Base-by-base conservation (phyloP, 1,284 basidiomycete species). In the Volvariella surrecta region DNA sequence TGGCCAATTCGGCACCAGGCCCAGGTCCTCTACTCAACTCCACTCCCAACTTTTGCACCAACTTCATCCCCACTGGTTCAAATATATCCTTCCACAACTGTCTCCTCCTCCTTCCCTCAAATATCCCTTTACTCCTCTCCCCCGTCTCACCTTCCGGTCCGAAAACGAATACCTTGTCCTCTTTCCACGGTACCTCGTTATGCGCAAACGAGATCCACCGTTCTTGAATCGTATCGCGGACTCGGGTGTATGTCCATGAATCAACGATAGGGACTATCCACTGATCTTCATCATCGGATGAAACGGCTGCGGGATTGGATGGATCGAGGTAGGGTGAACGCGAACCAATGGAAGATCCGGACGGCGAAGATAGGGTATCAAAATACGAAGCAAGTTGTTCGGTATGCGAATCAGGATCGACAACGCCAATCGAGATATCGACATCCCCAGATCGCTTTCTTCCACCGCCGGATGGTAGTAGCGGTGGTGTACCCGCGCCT, bases 121-220 rank as follows among this genome's bases (percentile, higher is more conserved):
- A 79, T 37, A 82, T 79, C 42, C 62, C 60, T 50, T 53, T 58
- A 32, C 70, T 73, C 22, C 79, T 67, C 56, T 80, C 78, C 32
- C 80, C 80, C 1, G 71, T 72, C 62, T 82, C 80, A 37, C 78
- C 80, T 54, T 82, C 80, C 0, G 79, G 79, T 6, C 79, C 80
- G 52, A 82, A 85, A n/a, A 87, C 82, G 56, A 71, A 86, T 42
- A 84, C 72, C 56, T 74, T 78, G 44, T 77, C 72, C 46, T 72
- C 71, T 45, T 63, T 64, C 83, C 84, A 87, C 2, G 83, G 83
- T 13, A 65, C 67, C 56, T 82, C 74, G 3, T 82, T 82, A 54
- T 82, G 59, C 3, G 82, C 82, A 49, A 87, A 87, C n/a, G 74
- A 54, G 18, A 87, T 68, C 83, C 83, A 87, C 32, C 74, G 68